Conservation (phyloP, 805 yeast species). For the Cyberlindnera misumaiensis region DNA sequence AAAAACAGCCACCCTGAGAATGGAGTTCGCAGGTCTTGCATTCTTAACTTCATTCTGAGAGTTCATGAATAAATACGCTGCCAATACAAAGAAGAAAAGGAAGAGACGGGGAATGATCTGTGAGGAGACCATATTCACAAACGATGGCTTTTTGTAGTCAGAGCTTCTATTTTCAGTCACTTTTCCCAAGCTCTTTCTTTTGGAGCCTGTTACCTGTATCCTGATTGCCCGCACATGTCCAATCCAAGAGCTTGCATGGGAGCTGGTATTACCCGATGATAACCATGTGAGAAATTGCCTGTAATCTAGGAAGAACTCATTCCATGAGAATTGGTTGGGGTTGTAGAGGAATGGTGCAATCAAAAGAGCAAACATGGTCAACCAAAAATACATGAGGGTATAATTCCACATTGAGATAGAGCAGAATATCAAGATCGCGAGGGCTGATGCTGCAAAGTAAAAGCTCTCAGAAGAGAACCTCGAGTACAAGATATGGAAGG, state of each 20-base stretch:
- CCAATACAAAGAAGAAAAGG: conserved; percentile 28
- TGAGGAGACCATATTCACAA: conserved; percentile 34
- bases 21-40: conserved; percentile 30
- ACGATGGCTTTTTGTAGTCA: conserved; percentile 44
- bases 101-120: conserved; percentile 34
- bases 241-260: conserved; percentile 35
- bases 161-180: conserved; percentile 34
- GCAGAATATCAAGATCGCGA: conserved; percentile 47
- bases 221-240: conserved; percentile 43
- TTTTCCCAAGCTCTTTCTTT: conserved; percentile 33
- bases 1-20: conserved; percentile 37
- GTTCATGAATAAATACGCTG: conserved; percentile 48
- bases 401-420: conserved; percentile 58
- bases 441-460: conserved; percentile 52
- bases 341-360: conserved; percentile 57
- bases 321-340: conserved; percentile 61
- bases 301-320: conserved; percentile 58
- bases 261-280: conserved; percentile 41
- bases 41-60: conserved; percentile 41
- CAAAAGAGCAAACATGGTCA: conserved; percentile 47
- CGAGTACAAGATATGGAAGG: conserved; percentile 58
- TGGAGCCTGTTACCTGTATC: conserved; percentile 51
- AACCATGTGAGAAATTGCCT: conserved; percentile 37
- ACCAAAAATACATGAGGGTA: conserved; percentile 55
- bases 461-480: conserved; percentile 64